Base-by-base conservation (phyloP, 1,284 basidiomycete species). In the Singerocomus inundabilis region DNA sequence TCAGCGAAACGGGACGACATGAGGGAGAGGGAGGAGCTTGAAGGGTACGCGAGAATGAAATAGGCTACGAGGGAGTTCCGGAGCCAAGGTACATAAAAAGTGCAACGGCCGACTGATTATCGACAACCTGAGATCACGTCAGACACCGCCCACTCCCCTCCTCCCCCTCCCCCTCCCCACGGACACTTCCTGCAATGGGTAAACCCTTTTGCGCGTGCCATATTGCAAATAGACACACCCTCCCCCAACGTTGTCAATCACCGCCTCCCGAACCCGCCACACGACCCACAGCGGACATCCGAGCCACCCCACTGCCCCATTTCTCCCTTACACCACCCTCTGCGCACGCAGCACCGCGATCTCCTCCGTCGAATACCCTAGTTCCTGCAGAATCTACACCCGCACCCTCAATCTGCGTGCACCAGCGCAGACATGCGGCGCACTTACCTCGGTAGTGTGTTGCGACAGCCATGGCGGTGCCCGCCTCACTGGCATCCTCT, bases 391-490 rank as follows among this genome's bases (percentile, higher is more conserved):
- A 36, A 89, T 77, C 86, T 88, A 57, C 16, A 51, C 24, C 33
- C 45, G 28, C 54, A 49, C 45, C 36, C 49, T 15, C 32, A 33
- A 28, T 35, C 42, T 47, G 31, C 16, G 28, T 32, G 2, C 44
- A 46, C 50, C 50, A 35, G 29, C 52, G 34, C 25, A 29, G 34
- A 34, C 48, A 39, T 38, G 57, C 47, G 46, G 34, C 32, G 7
- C n/a, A 59, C 72, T 49, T 62, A 86, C 88, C 80, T 92, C 88
- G 9, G 72, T 72, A 5, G 90, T 93, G 68, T 93, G 91, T 61
- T 93, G 80, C 43, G 88, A 91, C 21, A 92, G 74, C 77, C 84
- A 93, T 6, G 92, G 93, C 3, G 93, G 93, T 10, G 91, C 81
- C 46, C 82, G 76, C 44, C 73, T 79, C 26, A 93, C 77, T 39